Conservation (phyloP, 192 early-diverging fungal species). For the Coemansia guatemalensis region DNA sequence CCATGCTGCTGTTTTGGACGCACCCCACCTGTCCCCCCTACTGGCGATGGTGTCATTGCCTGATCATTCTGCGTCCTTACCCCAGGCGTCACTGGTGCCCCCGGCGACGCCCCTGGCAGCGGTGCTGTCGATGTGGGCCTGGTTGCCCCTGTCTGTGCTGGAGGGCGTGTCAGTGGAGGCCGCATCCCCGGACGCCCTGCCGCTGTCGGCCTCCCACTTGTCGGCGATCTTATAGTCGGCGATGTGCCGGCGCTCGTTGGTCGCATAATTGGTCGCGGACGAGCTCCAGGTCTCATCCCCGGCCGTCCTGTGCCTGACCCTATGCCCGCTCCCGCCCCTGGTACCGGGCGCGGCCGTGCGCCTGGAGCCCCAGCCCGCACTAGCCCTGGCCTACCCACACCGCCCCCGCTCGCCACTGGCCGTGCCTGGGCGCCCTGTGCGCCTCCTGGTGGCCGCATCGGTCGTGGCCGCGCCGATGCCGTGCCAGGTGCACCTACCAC, state of each 20-base stretch:
- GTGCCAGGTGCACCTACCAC: background rate
- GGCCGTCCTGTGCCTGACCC: conserved; percentile 12
- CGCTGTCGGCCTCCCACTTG: conserved; percentile 15
- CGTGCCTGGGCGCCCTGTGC: conserved; percentile 1
- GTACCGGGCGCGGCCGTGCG: conserved; percentile 28
- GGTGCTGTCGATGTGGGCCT: conserved; percentile 2
- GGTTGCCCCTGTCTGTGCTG: background rate
- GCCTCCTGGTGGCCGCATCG: conserved; percentile 8
- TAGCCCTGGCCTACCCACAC: background rate
- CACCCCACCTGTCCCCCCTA: background rate
- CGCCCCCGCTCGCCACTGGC: background rate
- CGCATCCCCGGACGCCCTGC: conserved; percentile 22
- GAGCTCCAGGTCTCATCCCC: conserved; percentile 15
- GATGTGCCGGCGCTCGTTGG: conserved; percentile 14
- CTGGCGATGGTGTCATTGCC: background rate
- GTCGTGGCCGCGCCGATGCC: conserved; percentile 13
- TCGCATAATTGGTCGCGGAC: conserved; percentile 27
- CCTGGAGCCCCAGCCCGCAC: conserved; percentile 7
- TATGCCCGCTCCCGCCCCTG: background rate
- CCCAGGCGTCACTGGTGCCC: conserved; percentile 12
- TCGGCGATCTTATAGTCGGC: conserved; percentile 3
- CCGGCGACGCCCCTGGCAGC: background rate
- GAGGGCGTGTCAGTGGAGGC: conserved; percentile 9
- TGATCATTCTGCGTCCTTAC: background rate
- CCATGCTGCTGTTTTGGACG: conserved; percentile 4